A percentile compares a stretch with the other conserved stretches of the same genome.
phyloP scores from a whole-genome alignment of 2,329 filamentous ascomycete genomes.

The Pestalotiopsis sp. region DNA sequence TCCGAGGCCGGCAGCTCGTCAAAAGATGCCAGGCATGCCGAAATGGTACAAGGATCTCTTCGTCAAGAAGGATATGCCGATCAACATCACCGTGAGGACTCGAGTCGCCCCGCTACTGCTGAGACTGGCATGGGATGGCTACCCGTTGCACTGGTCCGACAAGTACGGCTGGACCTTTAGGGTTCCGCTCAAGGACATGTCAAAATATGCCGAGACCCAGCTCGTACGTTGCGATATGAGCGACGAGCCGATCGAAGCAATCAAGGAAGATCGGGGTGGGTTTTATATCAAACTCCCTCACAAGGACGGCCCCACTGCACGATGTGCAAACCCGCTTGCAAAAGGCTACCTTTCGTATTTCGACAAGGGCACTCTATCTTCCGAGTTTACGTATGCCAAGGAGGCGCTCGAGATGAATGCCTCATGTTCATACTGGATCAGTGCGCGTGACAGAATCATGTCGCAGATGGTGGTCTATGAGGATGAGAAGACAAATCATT shows the following conservation, averaged over 20 bases:
- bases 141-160: slow-evolving; percentile 92
- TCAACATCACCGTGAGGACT: slow-evolving; percentile 82
- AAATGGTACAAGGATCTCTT: slow-evolving; percentile 96
- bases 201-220: slow-evolving; percentile 70
- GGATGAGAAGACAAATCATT: slow-evolving; percentile 49
- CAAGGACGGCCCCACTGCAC: slow-evolving; percentile 85
- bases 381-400: slow-evolving; percentile 87
- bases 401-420: slow-evolving; percentile 98
- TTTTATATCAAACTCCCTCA: slow-evolving; percentile 93
- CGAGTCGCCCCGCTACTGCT: slow-evolving; percentile 85
- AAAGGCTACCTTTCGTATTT: slow-evolving; percentile 92
- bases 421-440: slow-evolving; percentile 99
- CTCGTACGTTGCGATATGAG: slow-evolving; percentile 76
- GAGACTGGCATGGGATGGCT: slow-evolving; percentile 83
- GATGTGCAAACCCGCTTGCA: slow-evolving; percentile 85
- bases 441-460: slow-evolving; percentile 87
- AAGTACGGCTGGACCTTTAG: slow-evolving; percentile 91
- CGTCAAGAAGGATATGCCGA: slow-evolving; percentile 65
- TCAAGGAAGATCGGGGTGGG: slow-evolving; percentile 68
- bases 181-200: slow-evolving; percentile 64
- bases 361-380: slow-evolving; percentile 84
- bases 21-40: slow-evolving; percentile 95
- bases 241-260: slow-evolving; percentile 68
- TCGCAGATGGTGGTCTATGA: slow-evolving; percentile 95
- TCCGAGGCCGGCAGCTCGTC: slow-evolving; percentile 74